Evolutionary conservation across 176 grass and related monocot genomes (phyloP).

Genomic region (Poa annua): DNA sequence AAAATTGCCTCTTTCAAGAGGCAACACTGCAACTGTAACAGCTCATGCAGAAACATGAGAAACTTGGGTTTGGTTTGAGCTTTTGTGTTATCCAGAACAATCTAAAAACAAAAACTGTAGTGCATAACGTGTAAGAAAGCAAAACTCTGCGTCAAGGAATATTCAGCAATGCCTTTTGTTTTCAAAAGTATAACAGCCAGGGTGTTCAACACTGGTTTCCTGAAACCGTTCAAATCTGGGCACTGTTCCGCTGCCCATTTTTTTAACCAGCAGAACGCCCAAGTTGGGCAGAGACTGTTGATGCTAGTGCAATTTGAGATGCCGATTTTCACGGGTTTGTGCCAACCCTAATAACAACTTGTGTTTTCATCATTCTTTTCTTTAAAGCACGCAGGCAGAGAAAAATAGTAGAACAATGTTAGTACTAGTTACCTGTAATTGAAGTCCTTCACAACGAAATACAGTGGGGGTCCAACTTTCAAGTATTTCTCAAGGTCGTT

Average conservation of each 20-base stretch:
- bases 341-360: neutral
- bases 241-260: neutral
- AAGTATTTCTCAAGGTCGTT: slow-evolving; percentile 84
- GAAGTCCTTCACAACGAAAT: slow-evolving; percentile 97
- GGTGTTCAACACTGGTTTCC: neutral
- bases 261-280: neutral
- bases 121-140: neutral
- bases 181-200: neutral
- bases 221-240: neutral
- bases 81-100: neutral
- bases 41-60: slow-evolving; percentile 20
- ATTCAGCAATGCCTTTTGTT: neutral
- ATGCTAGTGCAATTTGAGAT: neutral
- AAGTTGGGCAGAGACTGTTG: neutral
- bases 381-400: slow-evolving; percentile 10
- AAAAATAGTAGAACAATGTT: neutral
- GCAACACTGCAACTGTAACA: slow-evolving; percentile 6
- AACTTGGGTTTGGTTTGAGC: slow-evolving; percentile 10
- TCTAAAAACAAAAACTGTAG: neutral
- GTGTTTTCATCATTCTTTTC: neutral
- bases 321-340: neutral
- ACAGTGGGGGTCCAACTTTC: slow-evolving; percentile 93
- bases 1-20: slow-evolving; percentile 20
- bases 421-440: slow-evolving; percentile 81
- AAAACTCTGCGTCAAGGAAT: neutral